Conservation (phyloP, 192 early-diverging fungal species). For the Rhizophlyctis rosea region DNA sequence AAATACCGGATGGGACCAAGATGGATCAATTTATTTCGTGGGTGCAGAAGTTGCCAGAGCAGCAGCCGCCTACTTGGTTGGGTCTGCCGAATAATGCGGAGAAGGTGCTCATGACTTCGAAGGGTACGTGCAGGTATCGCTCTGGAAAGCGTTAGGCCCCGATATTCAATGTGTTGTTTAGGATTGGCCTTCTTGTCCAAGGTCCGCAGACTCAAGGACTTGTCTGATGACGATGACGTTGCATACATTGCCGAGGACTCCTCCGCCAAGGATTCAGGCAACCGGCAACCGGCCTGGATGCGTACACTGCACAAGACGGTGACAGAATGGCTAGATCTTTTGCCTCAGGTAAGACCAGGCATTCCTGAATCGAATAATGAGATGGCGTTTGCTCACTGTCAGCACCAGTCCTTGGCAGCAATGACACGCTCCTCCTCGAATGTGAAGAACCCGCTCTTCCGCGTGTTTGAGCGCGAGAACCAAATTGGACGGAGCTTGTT, state of each 20-base stretch:
- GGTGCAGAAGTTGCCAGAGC: conserved; percentile 82
- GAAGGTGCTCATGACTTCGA: conserved; percentile 76
- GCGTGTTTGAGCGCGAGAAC: conserved; percentile 83
- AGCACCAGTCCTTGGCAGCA: conserved; percentile 15
- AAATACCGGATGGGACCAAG: conserved; percentile 82
- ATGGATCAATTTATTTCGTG: conserved; percentile 85
- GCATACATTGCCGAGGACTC: conserved; percentile 24
- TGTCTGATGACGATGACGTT: conserved; percentile 76
- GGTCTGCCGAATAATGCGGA: conserved; percentile 94
- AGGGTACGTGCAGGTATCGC: conserved; percentile 52
- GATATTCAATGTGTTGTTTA: conserved; percentile 25
- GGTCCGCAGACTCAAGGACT: conserved; percentile 76
- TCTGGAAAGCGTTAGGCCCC: not conserved
- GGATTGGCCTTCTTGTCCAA: conserved; percentile 75
- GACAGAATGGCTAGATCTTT: conserved; percentile 51
- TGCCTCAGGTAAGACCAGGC: conserved; percentile 49
- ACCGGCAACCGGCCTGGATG: conserved; percentile 74
- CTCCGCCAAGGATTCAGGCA: conserved; percentile 15
- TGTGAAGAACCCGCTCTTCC: conserved; percentile 67
- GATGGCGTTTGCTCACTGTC: not conserved
- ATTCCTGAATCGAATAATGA: not conserved
- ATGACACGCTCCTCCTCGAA: conserved; percentile 29
- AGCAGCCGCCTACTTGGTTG: conserved; percentile 95
- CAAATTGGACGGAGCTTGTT: conserved; percentile 60
- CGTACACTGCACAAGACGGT: conserved; percentile 52